Evolutionary conservation across 352 stramenopile genomes (phyloP).

Genomic region (Pythium graminicola): DNA sequence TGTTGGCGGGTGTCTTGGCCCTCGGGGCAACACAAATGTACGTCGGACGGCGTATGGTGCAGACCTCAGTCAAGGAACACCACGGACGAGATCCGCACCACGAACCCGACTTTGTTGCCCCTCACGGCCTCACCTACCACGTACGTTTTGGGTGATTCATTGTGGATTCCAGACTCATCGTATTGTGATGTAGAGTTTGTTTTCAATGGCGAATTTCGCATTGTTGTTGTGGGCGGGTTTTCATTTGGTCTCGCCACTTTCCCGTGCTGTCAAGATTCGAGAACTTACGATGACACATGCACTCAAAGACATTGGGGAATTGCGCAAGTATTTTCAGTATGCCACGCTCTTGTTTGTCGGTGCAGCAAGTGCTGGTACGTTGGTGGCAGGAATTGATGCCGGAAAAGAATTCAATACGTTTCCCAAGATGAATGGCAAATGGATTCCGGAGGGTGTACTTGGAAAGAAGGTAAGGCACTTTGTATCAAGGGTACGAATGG

Average conservation of each 20-base stretch:
- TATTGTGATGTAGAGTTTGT: slow-evolving; percentile 27
- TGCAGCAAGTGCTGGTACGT: slow-evolving; percentile 35
- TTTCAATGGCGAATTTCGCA: slow-evolving; percentile 60
- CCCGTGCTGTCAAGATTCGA: slow-evolving; percentile 44
- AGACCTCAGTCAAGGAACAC: slow-evolving; percentile 28
- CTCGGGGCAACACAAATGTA: slow-evolving; percentile 47
- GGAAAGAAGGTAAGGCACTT: slow-evolving; percentile 43
- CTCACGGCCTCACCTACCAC: slow-evolving; percentile 22
- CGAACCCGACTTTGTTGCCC: slow-evolving; percentile 15
- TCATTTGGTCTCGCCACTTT: slow-evolving; percentile 43
- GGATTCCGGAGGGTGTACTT: slow-evolving; percentile 80
- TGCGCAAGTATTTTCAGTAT: slow-evolving; percentile 46
- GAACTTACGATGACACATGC: slow-evolving; percentile 36
- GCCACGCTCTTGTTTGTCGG: slow-evolving; percentile 34
- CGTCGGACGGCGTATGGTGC: slow-evolving; percentile 46
- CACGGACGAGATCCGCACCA: slow-evolving; percentile 19
- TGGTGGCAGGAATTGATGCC: slow-evolving; percentile 94
- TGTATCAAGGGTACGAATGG: not conserved
- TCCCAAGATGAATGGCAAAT: slow-evolving; percentile 88
- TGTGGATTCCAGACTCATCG: not conserved
- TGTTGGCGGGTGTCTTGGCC: slow-evolving; percentile 31
- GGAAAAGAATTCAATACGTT: slow-evolving; percentile 97
- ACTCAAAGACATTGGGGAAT: slow-evolving; percentile 45
- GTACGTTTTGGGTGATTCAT: not conserved
- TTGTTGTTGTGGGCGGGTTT: slow-evolving; percentile 61